Percentiles rank a stretch among this genome's conserved stretches.
phyloP scores from a whole-genome alignment of 257 asterid genomes.

The Linderniella brevidens region DNA sequence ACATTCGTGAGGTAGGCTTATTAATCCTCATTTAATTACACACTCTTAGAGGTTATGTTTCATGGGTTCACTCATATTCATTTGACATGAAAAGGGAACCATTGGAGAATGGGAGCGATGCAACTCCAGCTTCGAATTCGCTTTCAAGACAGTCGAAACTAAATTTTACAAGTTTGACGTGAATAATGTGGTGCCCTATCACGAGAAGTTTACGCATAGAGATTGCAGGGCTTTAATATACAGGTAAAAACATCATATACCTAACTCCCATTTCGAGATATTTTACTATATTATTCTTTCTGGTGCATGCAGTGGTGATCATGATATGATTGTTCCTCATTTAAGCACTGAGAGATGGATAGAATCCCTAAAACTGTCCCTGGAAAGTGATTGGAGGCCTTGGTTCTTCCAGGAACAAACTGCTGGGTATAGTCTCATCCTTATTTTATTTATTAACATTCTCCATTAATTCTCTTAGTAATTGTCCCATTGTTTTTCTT shows the following conservation, averaged over 20 bases:
- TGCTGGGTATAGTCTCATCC: conserved; percentile 22
- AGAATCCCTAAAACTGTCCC: conserved; percentile 17
- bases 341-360: conserved; percentile 26
- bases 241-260: neutral
- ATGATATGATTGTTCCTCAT: conserved; percentile 23
- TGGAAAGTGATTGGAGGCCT: conserved; percentile 25
- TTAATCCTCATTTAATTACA: too few species aligned
- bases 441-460: neutral
- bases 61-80: too few species aligned
- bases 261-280: neutral
- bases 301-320: conserved; percentile 27
- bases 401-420: conserved; percentile 29
- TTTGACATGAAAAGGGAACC: too few species aligned
- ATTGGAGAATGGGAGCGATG: too few species aligned
- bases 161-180: too few species aligned
- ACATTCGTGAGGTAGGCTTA: too few species aligned
- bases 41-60: too few species aligned
- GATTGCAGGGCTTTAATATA: too few species aligned
- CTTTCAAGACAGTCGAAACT: too few species aligned
- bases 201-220: too few species aligned
- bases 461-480: neutral
- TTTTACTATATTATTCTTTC: neutral
- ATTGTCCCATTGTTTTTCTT: neutral
- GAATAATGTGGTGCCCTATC: too few species aligned
- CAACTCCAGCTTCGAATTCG: too few species aligned